phyloP scores from a whole-genome alignment of 1,139 yeast genomes.

The Candida dubliniensis region DNA sequence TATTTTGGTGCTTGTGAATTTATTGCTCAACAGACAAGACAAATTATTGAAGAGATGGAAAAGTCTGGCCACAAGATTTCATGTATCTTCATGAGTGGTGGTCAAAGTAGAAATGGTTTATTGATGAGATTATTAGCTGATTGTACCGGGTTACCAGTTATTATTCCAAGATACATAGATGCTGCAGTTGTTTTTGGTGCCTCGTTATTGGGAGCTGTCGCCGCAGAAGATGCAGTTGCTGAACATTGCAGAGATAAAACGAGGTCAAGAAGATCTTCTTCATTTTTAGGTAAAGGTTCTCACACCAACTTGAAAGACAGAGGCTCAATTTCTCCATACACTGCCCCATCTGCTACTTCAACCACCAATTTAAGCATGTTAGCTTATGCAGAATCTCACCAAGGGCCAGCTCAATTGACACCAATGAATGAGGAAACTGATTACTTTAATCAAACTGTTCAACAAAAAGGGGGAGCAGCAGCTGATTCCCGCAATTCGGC shows the following conservation, averaged over 20 bases:
- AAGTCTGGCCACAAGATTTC: slow-evolving; percentile 73
- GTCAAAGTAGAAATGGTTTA: slow-evolving; percentile 90
- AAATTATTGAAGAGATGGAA: slow-evolving; percentile 84
- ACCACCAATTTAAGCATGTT: slow-evolving; percentile 59
- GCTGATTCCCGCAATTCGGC: slow-evolving; percentile 2
- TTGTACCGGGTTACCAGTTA: slow-evolving; percentile 88
- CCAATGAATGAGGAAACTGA: slow-evolving; percentile 50
- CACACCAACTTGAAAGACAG: slow-evolving; percentile 24
- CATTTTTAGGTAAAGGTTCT: slow-evolving; percentile 34
- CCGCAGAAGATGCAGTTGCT: slow-evolving; percentile 61
- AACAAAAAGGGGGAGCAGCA: slow-evolving; percentile 14
- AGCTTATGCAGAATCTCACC: slow-evolving; percentile 45
- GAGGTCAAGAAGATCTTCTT: slow-evolving; percentile 40
- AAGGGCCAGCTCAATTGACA: slow-evolving; percentile 35
- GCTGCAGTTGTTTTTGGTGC: slow-evolving; percentile 97
- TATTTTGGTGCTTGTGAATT: slow-evolving; percentile 95
- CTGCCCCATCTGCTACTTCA: slow-evolving; percentile 72
- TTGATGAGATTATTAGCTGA: slow-evolving; percentile 89
- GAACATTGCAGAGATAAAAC: slow-evolving; percentile 37
- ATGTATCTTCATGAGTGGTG: slow-evolving; percentile 89
- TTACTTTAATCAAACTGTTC: slow-evolving; percentile 42
- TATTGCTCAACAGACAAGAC: slow-evolving; percentile 96
- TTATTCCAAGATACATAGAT: slow-evolving; percentile 91
- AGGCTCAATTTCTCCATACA: slow-evolving; percentile 62
- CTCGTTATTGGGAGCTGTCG: slow-evolving; percentile 92